These are phyloP conservation scores for Suhomyces chickasaworum DNA, from an alignment of 1,139 yeast species.

Conservation along the genomic window DNA sequence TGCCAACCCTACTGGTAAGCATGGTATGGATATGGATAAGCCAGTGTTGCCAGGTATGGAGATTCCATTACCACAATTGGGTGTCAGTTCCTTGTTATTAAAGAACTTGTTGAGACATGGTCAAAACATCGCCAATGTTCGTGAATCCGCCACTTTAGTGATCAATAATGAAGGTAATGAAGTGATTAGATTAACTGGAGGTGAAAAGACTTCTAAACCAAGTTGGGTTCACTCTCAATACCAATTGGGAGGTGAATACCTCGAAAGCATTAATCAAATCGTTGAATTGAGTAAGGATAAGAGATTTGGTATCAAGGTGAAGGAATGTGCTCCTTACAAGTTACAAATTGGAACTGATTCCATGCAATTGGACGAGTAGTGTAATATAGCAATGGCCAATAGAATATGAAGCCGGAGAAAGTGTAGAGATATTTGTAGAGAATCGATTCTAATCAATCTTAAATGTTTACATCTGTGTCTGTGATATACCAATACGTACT, in stretches of 20 bases:
- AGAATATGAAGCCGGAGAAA: background rate
- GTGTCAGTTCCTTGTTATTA: slow-evolving; percentile 64
- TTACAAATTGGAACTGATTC: slow-evolving; percentile 21
- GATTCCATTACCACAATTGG: slow-evolving; percentile 70
- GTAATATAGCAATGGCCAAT: slow-evolving; percentile 7
- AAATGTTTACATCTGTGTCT: no score
- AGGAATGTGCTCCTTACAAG: slow-evolving; percentile 62
- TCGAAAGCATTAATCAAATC: slow-evolving; percentile 55
- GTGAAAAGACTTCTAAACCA: slow-evolving; percentile 64
- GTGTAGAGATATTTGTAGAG: background rate
- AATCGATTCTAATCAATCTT: no score
- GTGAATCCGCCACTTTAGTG: slow-evolving; percentile 73
- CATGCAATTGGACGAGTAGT: slow-evolving; percentile 38
- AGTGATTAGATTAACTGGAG: slow-evolving; percentile 79
- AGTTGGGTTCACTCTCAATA: slow-evolving; percentile 84
- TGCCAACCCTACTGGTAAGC: slow-evolving; percentile 64
- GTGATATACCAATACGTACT: no score
- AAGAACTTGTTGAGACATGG: slow-evolving; percentile 60
- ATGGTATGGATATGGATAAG: slow-evolving; percentile 65
- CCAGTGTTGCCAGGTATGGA: slow-evolving; percentile 74
- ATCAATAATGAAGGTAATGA: slow-evolving; percentile 42
- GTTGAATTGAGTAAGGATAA: slow-evolving; percentile 61
- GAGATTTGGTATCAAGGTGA: slow-evolving; percentile 66
- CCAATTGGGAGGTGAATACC: slow-evolving; percentile 50
- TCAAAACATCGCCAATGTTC: slow-evolving; percentile 58